Conservation (phyloP, 2,329 filamentous ascomycete genomes). For the Aschersonia sp. region DNA sequence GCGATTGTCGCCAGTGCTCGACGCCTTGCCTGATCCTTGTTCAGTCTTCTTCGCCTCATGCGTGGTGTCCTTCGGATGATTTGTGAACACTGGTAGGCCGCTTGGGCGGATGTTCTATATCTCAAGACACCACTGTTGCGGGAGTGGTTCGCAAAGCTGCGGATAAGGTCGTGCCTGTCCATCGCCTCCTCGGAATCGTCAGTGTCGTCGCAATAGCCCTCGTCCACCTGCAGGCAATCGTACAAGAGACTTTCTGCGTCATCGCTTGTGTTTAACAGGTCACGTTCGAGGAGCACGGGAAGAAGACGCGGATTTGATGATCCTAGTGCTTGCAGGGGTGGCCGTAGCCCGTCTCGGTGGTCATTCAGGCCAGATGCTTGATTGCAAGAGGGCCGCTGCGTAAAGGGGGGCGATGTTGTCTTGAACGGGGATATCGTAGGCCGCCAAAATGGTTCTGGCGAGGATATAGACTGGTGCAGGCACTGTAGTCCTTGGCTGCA, state of each 20-base stretch:
- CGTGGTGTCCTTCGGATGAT: constrained; percentile 5
- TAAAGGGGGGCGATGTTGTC: too few species aligned
- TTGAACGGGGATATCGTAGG: too few species aligned
- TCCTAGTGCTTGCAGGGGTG: not conserved
- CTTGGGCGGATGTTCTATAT: constrained; percentile 5
- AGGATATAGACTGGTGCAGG: too few species aligned
- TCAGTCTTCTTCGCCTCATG: constrained; percentile 6
- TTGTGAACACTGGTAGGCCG: constrained; percentile 5
- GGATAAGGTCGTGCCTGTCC: not conserved
- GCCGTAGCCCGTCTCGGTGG: too few species aligned
- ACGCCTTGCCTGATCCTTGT: constrained; percentile 2
- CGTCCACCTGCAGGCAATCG: not conserved
- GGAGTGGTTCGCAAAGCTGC: constrained; percentile 1
- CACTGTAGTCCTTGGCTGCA: too few species aligned
- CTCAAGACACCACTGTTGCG: constrained; percentile 2
- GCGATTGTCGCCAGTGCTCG: not conserved
- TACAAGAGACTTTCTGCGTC: not conserved
- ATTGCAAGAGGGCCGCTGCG: not conserved
- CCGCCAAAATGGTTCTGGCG: too few species aligned
- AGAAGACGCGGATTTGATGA: not conserved
- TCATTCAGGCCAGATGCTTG: too few species aligned
- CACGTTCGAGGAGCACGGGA: not conserved
- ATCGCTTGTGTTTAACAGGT: not conserved
- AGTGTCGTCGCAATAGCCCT: constrained; percentile 1
- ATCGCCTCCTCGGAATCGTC: constrained; percentile 3